Evolutionary conservation across 2,329 filamentous ascomycete species (phyloP), one percentile per base, ranked within the genome.

Genomic region (Botrytis fragariae): DNA sequence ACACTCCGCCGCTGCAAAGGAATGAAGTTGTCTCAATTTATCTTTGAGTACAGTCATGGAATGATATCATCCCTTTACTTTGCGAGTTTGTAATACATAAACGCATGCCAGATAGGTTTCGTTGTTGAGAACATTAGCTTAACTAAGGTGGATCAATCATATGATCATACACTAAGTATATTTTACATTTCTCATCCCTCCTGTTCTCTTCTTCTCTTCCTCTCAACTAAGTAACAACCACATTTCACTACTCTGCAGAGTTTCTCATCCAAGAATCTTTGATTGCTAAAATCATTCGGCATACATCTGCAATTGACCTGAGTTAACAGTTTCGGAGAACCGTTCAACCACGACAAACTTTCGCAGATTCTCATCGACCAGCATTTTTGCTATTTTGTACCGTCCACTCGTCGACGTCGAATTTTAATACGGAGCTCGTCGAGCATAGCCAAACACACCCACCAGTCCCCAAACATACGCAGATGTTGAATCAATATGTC

Each of bases 401-500:
- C 20, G 42, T 18, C 20, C 63, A 37, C 44, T 62, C 44, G 44
- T 48, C 63, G 35, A 22, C 63, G 22, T 35, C 51, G 48, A 42
- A n/a, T 32, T 57, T 32, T 7, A 32, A 57, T 18, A 44, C 37
- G 20, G 37, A 48, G 71, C 48, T 59, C 71, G 9, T 60, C 63
- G 62, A 60, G 61, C 62, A 51, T 59, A 32, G 29, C 32, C 29
- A n/a, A 54, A 39, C 39, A 68, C 63, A 39, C 4, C 20, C 29
- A 14, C 42, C 51, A 69, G 64, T 44, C 20, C 25, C 37, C 48
- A 48, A 73, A 65, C 48, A 74, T 77, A 79, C 77, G 77, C 78
- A 79, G 78, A 79, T 79, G 78, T 79, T 78, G 75, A 78, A 75
- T 78, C 77, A 78, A 68, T 79, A 79, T 79, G 78, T 79, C 78